Evolutionary conservation across 345 rosid species (phyloP).

Genomic region (Euphorbia tirucalli): DNA sequence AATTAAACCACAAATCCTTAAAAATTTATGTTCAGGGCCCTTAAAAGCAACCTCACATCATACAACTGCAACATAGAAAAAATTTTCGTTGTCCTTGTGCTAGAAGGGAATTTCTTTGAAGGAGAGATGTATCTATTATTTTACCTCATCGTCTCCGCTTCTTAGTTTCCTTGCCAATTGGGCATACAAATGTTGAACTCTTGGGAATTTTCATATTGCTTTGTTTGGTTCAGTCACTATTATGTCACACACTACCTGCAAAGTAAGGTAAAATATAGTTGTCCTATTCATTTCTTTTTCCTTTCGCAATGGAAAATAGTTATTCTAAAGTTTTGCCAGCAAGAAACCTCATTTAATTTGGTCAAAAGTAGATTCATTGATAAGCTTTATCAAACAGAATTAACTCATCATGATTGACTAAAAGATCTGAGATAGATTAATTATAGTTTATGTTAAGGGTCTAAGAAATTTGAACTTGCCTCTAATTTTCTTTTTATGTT

Average conservation of each 20-base stretch:
- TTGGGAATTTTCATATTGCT: slow-evolving; percentile 65
- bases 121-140: background rate
- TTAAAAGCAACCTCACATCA: background rate
- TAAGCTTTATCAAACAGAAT: background rate
- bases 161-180: slow-evolving; percentile 60
- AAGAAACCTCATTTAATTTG: background rate
- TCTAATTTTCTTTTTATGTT: slow-evolving; percentile 66
- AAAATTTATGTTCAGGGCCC: background rate
- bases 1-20: background rate
- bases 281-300: background rate
- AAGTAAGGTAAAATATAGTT: slow-evolving; percentile 1
- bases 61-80: background rate
- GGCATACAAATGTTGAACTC: slow-evolving; percentile 82
- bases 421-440: too few species aligned
- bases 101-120: background rate
- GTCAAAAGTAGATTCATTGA: background rate
- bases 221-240: slow-evolving; percentile 65
- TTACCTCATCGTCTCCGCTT: slow-evolving; percentile 86
- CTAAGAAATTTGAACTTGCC: slow-evolving; percentile 40
- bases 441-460: background rate
- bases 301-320: background rate
- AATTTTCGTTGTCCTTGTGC: background rate
- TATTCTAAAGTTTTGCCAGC: background rate
- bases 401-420: background rate
- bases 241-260: slow-evolving; percentile 61